Evolutionary conservation across 192 early-diverging fungal genomes (phyloP).

Genomic region (Entophlyctis luteolus): DNA sequence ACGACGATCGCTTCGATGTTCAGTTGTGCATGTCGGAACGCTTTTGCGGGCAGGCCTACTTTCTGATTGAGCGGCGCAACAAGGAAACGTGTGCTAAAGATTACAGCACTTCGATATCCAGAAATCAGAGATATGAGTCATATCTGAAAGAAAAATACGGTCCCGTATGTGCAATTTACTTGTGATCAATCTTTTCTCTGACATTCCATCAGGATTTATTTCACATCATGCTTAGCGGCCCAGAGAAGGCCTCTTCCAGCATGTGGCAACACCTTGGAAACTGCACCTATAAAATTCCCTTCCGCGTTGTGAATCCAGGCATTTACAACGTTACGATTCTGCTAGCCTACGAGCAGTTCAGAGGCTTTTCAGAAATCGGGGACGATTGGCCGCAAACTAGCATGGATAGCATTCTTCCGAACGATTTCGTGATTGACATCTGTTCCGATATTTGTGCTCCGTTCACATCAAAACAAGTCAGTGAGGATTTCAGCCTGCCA

Average conservation of each 20-base stretch:
- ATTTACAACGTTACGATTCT: neutral
- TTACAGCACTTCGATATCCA: neutral
- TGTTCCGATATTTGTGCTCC: neutral
- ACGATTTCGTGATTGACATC: neutral
- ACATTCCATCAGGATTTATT: neutral
- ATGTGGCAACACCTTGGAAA: neutral
- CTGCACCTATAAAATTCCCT: neutral
- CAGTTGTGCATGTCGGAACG: neutral
- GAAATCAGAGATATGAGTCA: neutral
- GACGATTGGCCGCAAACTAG: neutral
- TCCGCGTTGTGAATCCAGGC: neutral
- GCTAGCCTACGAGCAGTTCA: neutral
- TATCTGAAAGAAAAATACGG: neutral
- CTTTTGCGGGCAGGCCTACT: neutral
- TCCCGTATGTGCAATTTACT: neutral
- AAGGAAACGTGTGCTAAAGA: neutral
- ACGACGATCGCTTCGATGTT: neutral
- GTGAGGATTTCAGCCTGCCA: neutral
- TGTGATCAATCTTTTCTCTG: neutral
- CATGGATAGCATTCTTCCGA: neutral
- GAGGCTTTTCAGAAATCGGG: neutral
- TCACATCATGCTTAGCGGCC: neutral
- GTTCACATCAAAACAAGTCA: neutral
- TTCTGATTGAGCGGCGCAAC: neutral
- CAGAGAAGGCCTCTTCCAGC: neutral